Base-by-base conservation (phyloP, 1,139 yeast species). In the Suhomyces taliae region DNA sequence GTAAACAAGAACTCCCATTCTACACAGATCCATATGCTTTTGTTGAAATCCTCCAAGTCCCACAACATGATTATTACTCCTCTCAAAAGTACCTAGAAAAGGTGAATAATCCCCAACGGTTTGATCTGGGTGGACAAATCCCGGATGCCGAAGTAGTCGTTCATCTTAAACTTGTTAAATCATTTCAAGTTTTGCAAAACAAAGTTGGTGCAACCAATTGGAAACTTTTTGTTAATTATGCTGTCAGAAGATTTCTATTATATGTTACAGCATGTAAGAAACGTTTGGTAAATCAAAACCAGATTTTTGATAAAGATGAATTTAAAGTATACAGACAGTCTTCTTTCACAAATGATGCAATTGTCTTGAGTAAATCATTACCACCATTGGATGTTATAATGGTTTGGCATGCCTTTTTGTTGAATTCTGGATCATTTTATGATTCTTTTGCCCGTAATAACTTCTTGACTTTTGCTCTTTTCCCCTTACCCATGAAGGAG, bases 341-440 rank as follows among this genome's bases (percentile, higher is more conserved):
- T 2, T 10, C 32, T 8, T 10, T 29, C 32, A 29, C 32, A 8
- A 10, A 29, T 29, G 32, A 8, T 8, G 32, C 32, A 10, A 10
- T 29, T 10, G 8, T 29, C 8, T 29, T 29, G 10, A 29, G 32
- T 29, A 29, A 8, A 8, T 29, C 32, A 8, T 44, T 67, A 31
- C 74, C 75, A 1, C 74, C 74, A 1, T 51, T 70, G 39, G 77
- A 72, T 49, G 65, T 72, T 6, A 43, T 72, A 8, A 61, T 72
- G 69, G 71, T 72, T 1, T 73, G 77, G 78, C 76, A 73, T 52
- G 51, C 70, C 4, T 64, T 64, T 45, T 47, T 65, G 51, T 53
- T 67, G 44, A 65, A 64, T 40, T 71, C 71, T 2, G 53, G 54
- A 27, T 51, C 65, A 0, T 64, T 56, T 45, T 62, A 67, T 47